Conservation (phyloP, 176 grass and related monocot genomes). For the Triticum dicoccoides region DNA sequence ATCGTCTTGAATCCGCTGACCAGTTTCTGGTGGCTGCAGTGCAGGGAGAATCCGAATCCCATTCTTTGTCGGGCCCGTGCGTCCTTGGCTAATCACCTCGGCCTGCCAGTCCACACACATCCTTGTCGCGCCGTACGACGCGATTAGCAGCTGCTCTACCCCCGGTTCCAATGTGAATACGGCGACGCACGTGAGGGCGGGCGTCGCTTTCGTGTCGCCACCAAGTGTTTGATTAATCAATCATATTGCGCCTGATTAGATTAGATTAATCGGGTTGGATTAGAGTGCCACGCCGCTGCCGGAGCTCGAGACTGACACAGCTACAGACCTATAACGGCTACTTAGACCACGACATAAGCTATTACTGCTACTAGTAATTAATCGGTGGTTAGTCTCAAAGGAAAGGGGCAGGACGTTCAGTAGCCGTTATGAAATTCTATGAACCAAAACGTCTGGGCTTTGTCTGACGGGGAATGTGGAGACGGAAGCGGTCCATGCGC, state of each 20-base stretch:
- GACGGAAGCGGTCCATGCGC: background rate
- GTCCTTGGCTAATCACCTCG: background rate
- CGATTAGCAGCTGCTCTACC: background rate
- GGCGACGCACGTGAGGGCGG: background rate
- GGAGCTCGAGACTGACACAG: conserved; percentile 1
- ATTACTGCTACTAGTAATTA: background rate
- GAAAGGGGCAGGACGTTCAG: background rate
- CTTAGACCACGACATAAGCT: background rate
- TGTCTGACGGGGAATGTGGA: background rate
- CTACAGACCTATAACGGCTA: background rate
- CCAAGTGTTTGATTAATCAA: background rate
- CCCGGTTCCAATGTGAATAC: too few species aligned
- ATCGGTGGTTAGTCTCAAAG: background rate
- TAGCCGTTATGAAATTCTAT: background rate
- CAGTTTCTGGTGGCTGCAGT: background rate
- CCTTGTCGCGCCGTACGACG: background rate
- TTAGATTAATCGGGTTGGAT: background rate
- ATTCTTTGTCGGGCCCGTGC: too few species aligned
- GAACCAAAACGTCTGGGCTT: too few species aligned
- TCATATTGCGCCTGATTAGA: background rate
- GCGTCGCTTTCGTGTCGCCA: background rate
- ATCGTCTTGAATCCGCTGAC: background rate
- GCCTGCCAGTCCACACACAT: background rate
- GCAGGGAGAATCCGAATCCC: background rate
- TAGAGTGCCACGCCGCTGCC: background rate